A percentile compares a stretch with the other conserved stretches of the same genome.
Conservation (phyloP, 345 rosid species). For the Noccaea bulbosa region DNA sequence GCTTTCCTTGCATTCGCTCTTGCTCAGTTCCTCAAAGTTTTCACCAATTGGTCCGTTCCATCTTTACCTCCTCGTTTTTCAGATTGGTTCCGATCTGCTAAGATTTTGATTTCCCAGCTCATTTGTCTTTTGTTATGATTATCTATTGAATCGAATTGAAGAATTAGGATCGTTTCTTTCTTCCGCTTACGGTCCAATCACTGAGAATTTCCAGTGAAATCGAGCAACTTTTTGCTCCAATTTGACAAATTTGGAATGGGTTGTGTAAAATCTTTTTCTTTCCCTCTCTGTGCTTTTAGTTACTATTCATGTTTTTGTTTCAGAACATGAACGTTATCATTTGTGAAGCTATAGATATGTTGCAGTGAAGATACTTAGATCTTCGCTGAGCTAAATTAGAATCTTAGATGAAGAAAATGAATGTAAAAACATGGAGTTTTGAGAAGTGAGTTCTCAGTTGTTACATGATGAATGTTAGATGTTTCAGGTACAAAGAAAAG, state of each 20-base stretch:
- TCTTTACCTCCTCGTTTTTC: not conserved
- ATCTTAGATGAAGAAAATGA: not conserved
- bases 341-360: slow-evolving; percentile 3
- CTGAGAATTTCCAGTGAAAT: not conserved
- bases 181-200: not conserved
- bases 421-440: not conserved
- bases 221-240: not conserved
- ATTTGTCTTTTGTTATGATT: not conserved
- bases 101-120: not conserved
- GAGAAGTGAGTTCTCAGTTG: slow-evolving; percentile 40
- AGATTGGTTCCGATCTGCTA: slow-evolving; percentile 14
- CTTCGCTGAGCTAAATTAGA: not conserved
- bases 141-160: not conserved
- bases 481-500: slow-evolving; percentile 94
- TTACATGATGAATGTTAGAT: slow-evolving; percentile 54
- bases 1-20: slow-evolving; percentile 90
- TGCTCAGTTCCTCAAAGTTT: slow-evolving; percentile 96
- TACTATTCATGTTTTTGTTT: not conserved
- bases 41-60: slow-evolving; percentile 82
- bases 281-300: not conserved
- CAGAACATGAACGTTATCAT: not conserved
- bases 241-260: not conserved
- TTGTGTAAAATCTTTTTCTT: not conserved
- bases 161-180: not conserved
- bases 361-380: not conserved